phyloP scores from a whole-genome alignment of 495 filamentous ascomycete species.

The Venustampulla echinocandica region DNA sequence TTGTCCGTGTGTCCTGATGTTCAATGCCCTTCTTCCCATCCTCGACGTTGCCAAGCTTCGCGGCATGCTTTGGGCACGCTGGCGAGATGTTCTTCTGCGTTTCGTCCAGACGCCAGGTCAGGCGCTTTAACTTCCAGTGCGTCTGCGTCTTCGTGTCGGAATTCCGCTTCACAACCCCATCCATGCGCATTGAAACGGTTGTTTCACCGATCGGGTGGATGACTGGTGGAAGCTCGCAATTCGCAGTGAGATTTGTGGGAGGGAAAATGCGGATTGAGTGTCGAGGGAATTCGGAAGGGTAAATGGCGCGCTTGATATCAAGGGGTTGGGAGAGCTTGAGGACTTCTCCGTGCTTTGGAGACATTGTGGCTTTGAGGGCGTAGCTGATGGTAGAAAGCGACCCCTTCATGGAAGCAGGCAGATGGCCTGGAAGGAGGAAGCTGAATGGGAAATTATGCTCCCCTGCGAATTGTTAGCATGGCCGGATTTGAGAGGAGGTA shows the following conservation, averaged over 20 bases:
- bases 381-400: constrained; percentile 69
- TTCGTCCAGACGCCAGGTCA: constrained; percentile 92
- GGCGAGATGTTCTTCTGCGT: constrained; percentile 68
- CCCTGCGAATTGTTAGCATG: constrained; percentile 27
- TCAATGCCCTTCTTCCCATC: constrained; percentile 59
- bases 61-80: constrained; percentile 69
- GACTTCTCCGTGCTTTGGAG: constrained; percentile 43
- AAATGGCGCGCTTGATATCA: constrained; percentile 65
- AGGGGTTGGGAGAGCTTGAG: constrained; percentile 57
- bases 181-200: constrained; percentile 66
- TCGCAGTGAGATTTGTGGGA: constrained; percentile 83
- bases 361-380: constrained; percentile 58
- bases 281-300: constrained; percentile 49
- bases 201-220: constrained; percentile 85
- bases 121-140: constrained; percentile 81
- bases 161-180: constrained; percentile 46
- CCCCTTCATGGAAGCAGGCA: constrained; percentile 74
- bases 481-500: constrained; percentile 8
- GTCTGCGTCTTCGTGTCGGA: constrained; percentile 42
- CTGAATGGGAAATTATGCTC: constrained; percentile 85
- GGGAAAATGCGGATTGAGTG: constrained; percentile 90
- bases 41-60: constrained; percentile 56
- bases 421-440: constrained; percentile 74
- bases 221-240: constrained; percentile 67
- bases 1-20: constrained; percentile 66